Base-by-base conservation (phyloP, 1,139 yeast species). In the Geotrichum bryndzae region DNA sequence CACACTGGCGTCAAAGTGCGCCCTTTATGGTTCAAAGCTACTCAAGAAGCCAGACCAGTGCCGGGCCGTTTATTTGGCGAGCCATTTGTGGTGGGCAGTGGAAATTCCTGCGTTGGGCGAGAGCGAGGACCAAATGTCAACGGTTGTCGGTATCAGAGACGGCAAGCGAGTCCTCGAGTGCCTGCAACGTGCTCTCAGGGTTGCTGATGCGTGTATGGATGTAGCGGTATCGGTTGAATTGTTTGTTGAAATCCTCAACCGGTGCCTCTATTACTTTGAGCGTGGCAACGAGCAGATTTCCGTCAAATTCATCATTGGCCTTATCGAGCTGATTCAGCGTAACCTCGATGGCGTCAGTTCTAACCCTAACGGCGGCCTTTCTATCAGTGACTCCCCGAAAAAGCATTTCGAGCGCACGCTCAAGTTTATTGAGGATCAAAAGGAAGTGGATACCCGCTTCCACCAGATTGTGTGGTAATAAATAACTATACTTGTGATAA, bases 21-120 rank as follows among this genome's bases (percentile, higher is more conserved):
- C 97, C 0, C 76, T 92, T 57, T 90, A 91, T 71, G 96, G 96
- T 1, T 89, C 96, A 10, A 90, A 90, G 72, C 79, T 94, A 62
- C 80, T 94, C 71, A 90, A 90, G 72, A 94, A 92, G 72, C 94
- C 94, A 45, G 98, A 92, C 70, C 99, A 92, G 74, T 92, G 98
- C 72, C 84, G 97, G 27, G 86, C 96, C 0, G 96, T 94, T 6
- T 90, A 88, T 70, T 76, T 84, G 60, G 92, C 97, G 60, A 87
- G 96, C 2, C 97, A 94, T 74, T 77, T 94, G 59, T 94, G 97
- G 97, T 91, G 96, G 96, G 88, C 95, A 73, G 70, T 87, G 25
- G 92, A 88, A 66, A 76, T 79, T 50, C 76, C 82, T 18, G 76
- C 78, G 2, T 69, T 78, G 56, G 81, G 82, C 11, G 83, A 81